phyloP scores from a whole-genome alignment of 306 rosid genomes.

The Lithocarpus polystachyus region DNA sequence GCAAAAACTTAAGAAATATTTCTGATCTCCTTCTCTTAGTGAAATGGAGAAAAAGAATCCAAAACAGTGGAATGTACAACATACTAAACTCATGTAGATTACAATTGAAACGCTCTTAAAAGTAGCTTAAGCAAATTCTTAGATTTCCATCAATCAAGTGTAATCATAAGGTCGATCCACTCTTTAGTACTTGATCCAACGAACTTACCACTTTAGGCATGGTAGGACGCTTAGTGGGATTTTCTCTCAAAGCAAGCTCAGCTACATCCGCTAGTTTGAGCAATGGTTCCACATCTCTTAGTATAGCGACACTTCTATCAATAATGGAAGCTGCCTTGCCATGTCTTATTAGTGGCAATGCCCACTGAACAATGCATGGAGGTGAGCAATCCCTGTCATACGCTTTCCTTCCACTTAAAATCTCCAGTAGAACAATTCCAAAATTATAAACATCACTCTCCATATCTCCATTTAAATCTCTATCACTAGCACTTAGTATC shows the following conservation, averaged over 20 bases:
- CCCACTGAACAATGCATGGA: slow-evolving; percentile 71
- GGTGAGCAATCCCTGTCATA: slow-evolving; percentile 60
- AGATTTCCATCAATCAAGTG: no score
- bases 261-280: slow-evolving; percentile 79
- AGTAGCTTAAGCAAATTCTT: no score
- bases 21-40: no score
- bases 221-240: slow-evolving; percentile 55
- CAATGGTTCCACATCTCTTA: slow-evolving; percentile 77
- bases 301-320: slow-evolving; percentile 55
- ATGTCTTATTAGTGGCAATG: slow-evolving; percentile 68
- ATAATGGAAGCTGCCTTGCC: slow-evolving; percentile 72
- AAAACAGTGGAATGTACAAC: no score
- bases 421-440: slow-evolving; percentile 73
- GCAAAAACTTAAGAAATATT: no score
- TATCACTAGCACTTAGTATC: slow-evolving; percentile 52
- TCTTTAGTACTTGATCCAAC: slow-evolving; percentile 81
- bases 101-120: no score
- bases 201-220: slow-evolving; percentile 62
- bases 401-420: slow-evolving; percentile 83
- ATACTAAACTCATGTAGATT: no score
- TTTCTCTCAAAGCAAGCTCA: slow-evolving; percentile 56
- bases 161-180: slow-evolving; percentile 49
- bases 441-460: slow-evolving; percentile 59
- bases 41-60: no score
- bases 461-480: slow-evolving; percentile 43